A percentile compares a stretch with the other conserved stretches of the same genome.
These are phyloP conservation scores for Phytophthora europaea DNA, from an alignment of 352 stramenopile genomes.

Conservation along the genomic window DNA sequence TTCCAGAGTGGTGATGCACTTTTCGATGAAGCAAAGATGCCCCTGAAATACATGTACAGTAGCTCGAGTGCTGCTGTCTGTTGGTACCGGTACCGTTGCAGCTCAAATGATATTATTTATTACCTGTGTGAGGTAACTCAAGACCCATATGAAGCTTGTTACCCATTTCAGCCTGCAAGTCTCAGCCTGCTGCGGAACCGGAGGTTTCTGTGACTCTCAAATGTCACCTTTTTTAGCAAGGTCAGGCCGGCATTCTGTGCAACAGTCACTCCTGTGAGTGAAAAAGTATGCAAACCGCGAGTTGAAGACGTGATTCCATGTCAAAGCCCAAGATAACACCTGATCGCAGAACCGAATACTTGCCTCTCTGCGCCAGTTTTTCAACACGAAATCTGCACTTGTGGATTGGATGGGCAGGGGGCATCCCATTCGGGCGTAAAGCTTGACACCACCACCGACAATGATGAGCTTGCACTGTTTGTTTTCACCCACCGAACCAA, in stretches of 20 bases:
- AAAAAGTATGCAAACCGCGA: not conserved
- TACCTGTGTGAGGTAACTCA: slow-evolving; percentile 16
- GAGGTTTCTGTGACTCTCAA: not conserved
- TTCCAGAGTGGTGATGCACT: slow-evolving; percentile 56
- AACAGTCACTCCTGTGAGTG: not conserved
- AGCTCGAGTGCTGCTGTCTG: slow-evolving; percentile 67
- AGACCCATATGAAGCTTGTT: not conserved
- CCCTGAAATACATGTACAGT: no score
- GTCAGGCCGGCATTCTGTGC: not conserved
- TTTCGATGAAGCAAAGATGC: slow-evolving; percentile 50
- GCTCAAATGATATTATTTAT: no score
- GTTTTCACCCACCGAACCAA: not conserved
- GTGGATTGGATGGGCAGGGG: slow-evolving; percentile 2
- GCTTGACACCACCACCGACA: slow-evolving; percentile 1
- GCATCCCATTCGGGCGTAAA: not conserved
- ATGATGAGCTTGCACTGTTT: not conserved
- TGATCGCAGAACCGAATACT: slow-evolving; percentile 33
- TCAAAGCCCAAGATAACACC: slow-evolving; percentile 40
- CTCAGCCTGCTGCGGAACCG: not conserved
- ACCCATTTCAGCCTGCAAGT: not conserved
- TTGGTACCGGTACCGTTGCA: no score
- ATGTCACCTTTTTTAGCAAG: not conserved
- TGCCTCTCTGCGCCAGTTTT: not conserved
- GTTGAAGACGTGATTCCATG: slow-evolving; percentile 21
- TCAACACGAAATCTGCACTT: slow-evolving; percentile 1